These are phyloP conservation scores for Chloris gayana DNA, from an alignment of 176 grass and related monocot species.

Conservation along the genomic window DNA sequence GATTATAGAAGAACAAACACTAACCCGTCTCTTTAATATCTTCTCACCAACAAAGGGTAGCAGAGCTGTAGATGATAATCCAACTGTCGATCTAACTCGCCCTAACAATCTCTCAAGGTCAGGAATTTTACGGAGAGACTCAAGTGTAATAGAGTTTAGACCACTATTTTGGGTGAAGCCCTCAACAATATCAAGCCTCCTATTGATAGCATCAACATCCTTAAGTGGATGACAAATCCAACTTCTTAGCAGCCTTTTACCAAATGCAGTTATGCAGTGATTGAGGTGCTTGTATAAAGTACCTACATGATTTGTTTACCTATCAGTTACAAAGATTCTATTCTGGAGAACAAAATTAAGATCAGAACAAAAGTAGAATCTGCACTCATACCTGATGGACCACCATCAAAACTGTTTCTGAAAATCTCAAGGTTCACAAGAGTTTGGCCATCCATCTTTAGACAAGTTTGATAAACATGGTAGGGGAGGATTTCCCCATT, in stretches of 20 bases:
- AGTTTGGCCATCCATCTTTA: slow-evolving; percentile 97
- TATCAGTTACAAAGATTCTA: slow-evolving; percentile 12
- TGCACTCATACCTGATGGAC: slow-evolving; percentile 61
- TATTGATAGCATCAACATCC: slow-evolving; percentile 70
- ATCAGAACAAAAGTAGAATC: slow-evolving; percentile 8
- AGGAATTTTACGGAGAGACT: slow-evolving; percentile 66
- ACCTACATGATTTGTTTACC: slow-evolving; percentile 42
- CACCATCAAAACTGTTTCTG: slow-evolving; percentile 78
- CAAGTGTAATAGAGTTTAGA: slow-evolving; percentile 52
- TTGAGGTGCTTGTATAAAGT: slow-evolving; percentile 93
- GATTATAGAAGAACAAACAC: slow-evolving; percentile 17
- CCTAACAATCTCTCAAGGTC: slow-evolving; percentile 90
- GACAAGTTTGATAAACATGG: slow-evolving; percentile 80
- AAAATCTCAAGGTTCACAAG: slow-evolving; percentile 99
- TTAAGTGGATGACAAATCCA: slow-evolving; percentile 95
- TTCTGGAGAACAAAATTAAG: slow-evolving; percentile 11
- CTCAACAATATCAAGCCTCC: slow-evolving; percentile 76
- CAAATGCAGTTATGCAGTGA: slow-evolving; percentile 82
- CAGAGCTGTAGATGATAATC: slow-evolving; percentile 55
- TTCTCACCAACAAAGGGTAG: slow-evolving; percentile 75
- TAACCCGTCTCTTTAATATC: slow-evolving; percentile 81
- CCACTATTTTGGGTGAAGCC: slow-evolving; percentile 73
- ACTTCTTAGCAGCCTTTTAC: slow-evolving; percentile 83
- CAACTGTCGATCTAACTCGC: slow-evolving; percentile 75
- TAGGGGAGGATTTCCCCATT: slow-evolving; percentile 89